Conservation (phyloP, 495 filamentous ascomycete species). For the Daldinia decipiens region DNA sequence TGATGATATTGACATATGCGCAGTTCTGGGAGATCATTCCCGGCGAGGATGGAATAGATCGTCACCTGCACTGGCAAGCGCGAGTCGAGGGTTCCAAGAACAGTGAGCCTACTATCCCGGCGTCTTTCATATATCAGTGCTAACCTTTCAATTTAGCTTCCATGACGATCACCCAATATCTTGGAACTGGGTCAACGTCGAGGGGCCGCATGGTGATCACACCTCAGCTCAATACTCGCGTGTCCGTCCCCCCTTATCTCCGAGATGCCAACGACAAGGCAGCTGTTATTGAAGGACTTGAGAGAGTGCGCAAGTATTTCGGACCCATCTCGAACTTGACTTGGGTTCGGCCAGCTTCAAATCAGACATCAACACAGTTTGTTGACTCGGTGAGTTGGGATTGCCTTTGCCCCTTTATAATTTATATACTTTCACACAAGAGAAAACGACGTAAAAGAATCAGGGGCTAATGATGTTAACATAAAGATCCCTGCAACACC, state of each 20-base stretch:
- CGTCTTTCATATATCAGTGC: background rate
- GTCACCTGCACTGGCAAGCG: constrained; percentile 66
- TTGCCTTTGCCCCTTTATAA: background rate
- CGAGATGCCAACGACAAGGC: constrained; percentile 51
- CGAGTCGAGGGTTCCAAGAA: constrained; percentile 60
- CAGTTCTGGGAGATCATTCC: constrained; percentile 59
- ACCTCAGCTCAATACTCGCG: constrained; percentile 57
- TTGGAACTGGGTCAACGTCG: constrained; percentile 63
- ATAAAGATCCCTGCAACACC: constrained; percentile 48
- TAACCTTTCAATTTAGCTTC: constrained; percentile 27
- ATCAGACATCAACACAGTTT: constrained; percentile 59
- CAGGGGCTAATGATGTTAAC: background rate
- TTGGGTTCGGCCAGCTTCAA: constrained; percentile 57
- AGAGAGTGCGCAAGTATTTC: constrained; percentile 62
- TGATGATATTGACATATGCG: constrained; percentile 1
- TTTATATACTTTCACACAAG: constrained; percentile 3
- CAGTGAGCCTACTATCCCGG: constrained; percentile 31
- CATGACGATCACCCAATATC: constrained; percentile 65
- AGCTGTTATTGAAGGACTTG: constrained; percentile 55
- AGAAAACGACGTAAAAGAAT: background rate
- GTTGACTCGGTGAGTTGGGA: constrained; percentile 50
- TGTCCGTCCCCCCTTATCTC: constrained; percentile 57
- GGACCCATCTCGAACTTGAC: constrained; percentile 60
- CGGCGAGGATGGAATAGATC: constrained; percentile 63
- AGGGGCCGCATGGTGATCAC: constrained; percentile 63